Base-by-base conservation (phyloP, 192 early-diverging fungal species). In the Linnemannia exigua region DNA sequence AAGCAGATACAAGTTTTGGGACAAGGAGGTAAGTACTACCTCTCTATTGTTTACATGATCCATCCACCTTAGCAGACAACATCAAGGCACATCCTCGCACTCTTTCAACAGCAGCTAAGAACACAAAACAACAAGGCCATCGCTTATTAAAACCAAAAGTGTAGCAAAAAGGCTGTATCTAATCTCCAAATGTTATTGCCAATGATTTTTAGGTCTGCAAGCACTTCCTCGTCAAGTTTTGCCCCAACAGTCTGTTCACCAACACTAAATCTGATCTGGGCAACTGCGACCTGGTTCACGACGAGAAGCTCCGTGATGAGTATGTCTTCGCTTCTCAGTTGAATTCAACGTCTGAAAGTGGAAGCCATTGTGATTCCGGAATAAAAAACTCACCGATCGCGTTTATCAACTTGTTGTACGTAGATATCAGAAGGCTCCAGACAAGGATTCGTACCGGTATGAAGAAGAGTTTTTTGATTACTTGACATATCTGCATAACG, bases 201-300 rank as follows among this genome's bases (percentile, higher is more conserved):
- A 35, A 37, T 36, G 15, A 63, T 12, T 76, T 1, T 7, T 80
- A 93, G 90, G 93, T 96, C 48, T 96, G 95, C 83, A 96, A 95
- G 71, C 89, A 96, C 80, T 93, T 95, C 79, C 87, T 96, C 63
- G 95, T 96, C n/a, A 93, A 92, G 58, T 96, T 96, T 74, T 97
- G 96, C 74, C 95, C 96, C 31, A 91, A 93, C 72, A 92, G 93
- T 70, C 89, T 95, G n/a, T 97, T 97, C 87, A 94, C 93, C 74
- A 97, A 97, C 87, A 97, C 96, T 7, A 97, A 97, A 87, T 94
- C 94, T 31, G 95, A 96, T 79, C 91, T 96, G 79, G 94, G 94
- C 88, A 90, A 83, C 5, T 97, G 96, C 82, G 91, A 93, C 70
- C 92, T 93, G 73, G 82, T 96, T n/a, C 96, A 97, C 87, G 94